Evolutionary conservation across 208 protist genomes (phyloP).

Genomic region (Perkinsela sp.): DNA sequence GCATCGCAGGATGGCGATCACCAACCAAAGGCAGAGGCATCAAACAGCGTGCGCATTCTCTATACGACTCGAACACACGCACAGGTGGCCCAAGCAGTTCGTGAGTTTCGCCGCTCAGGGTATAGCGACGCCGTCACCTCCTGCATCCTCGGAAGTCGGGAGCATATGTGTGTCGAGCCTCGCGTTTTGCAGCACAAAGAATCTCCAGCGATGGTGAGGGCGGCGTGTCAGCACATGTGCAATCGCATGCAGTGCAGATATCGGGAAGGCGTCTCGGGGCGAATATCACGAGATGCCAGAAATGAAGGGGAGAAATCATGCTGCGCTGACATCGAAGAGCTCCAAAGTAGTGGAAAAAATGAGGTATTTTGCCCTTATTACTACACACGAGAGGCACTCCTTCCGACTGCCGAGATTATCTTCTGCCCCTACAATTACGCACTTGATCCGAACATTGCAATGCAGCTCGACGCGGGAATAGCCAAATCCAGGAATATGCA

Average conservation of each 20-base stretch:
- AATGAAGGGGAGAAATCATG: neutral
- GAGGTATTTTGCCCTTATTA: constrained; percentile 76
- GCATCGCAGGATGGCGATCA: neutral
- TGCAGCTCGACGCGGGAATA: neutral
- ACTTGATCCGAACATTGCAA: constrained; percentile 31
- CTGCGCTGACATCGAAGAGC: neutral
- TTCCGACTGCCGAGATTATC: constrained; percentile 58
- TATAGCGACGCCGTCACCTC: constrained; percentile 42
- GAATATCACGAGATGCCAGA: neutral
- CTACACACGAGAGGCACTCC: constrained; percentile 34
- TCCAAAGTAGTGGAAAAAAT: neutral
- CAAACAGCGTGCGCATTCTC: constrained; percentile 19
- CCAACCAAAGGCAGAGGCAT: neutral
- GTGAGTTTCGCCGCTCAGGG: constrained; percentile 68
- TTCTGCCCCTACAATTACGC: constrained; percentile 96
- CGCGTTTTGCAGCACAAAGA: constrained; percentile 16
- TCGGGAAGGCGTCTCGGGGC: neutral
- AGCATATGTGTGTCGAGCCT: constrained; percentile 83
- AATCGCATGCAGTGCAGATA: neutral
- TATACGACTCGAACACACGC: constrained; percentile 89
- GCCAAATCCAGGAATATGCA: neutral
- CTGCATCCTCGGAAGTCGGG: constrained; percentile 69
- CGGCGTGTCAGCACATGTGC: neutral
- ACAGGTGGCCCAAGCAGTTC: constrained; percentile 87
- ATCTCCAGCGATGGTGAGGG: neutral